phyloP scores from a whole-genome alignment of 1,284 basidiomycete genomes.

The Exobasidium rhododendri region DNA sequence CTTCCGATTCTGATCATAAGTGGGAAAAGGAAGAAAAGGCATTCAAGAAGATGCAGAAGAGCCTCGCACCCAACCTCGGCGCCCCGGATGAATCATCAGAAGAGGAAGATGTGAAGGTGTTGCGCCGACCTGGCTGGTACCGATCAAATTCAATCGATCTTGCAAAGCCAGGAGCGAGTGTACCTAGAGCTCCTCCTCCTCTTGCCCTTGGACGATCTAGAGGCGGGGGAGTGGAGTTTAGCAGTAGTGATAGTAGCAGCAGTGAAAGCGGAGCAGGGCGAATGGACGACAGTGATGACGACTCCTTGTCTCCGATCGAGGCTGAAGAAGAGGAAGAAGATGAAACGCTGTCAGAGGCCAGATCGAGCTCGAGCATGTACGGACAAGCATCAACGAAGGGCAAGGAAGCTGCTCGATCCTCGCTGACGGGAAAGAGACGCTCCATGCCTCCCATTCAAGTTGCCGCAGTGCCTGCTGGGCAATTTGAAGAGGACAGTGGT shows the following conservation, averaged over 20 bases:
- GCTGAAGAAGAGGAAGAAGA: background rate
- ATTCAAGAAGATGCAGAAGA: constrained; percentile 8
- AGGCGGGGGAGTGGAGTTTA: constrained; percentile 1
- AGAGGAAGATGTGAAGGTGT: constrained; percentile 6
- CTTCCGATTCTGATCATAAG: constrained; percentile 11
- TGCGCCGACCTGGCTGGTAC: background rate
- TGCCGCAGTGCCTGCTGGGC: background rate
- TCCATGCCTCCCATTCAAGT: background rate
- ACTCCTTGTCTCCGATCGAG: constrained; percentile 2
- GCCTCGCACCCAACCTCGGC: background rate
- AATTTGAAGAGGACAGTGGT: constrained; percentile 8
- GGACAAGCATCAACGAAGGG: background rate
- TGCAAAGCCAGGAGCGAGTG: constrained; percentile 2
- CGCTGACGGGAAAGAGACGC: background rate
- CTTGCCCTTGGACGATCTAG: constrained; percentile 13
- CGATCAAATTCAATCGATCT: background rate
- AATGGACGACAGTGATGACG: background rate
- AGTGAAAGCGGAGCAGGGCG: background rate
- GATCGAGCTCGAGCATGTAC: background rate
- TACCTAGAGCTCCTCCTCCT: constrained; percentile 11
- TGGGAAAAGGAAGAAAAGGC: constrained; percentile 13
- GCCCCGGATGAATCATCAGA: constrained; percentile 10
- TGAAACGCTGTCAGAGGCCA: background rate
- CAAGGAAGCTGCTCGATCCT: constrained; percentile 4
- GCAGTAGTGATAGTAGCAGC: background rate